These are phyloP conservation scores for Xylariales sp. DNA, from an alignment of 2,329 filamentous ascomycete genomes.

Conservation along the genomic window DNA sequence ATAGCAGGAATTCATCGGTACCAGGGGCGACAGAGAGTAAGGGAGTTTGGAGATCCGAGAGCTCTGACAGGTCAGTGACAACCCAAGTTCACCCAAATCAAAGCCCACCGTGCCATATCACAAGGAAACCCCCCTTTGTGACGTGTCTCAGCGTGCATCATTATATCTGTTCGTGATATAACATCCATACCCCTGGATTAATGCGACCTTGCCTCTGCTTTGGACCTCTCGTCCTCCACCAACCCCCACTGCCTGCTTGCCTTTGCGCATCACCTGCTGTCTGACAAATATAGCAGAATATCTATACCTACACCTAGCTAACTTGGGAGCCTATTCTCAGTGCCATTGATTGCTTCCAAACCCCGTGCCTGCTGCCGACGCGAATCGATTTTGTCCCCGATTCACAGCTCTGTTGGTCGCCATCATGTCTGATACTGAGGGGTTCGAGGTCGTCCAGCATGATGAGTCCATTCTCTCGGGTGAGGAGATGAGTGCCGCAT, in stretches of 20 bases:
- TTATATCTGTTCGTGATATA: slow-evolving; percentile 36
- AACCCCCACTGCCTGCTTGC: slow-evolving; percentile 24
- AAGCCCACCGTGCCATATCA: slow-evolving; percentile 39
- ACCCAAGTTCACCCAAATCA: slow-evolving; percentile 39
- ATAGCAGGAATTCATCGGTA: slow-evolving; percentile 34
- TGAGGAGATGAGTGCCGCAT: slow-evolving; percentile 50
- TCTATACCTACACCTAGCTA: slow-evolving; percentile 27
- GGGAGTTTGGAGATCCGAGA: slow-evolving; percentile 35
- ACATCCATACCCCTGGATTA: slow-evolving; percentile 34
- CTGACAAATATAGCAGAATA: slow-evolving; percentile 20
- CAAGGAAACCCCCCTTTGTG: slow-evolving; percentile 47
- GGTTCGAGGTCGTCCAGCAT: slow-evolving; percentile 58
- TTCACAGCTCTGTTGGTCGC: slow-evolving; percentile 22
- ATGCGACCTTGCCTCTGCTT: slow-evolving; percentile 35
- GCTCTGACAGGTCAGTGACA: slow-evolving; percentile 47
- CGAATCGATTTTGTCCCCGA: background rate
- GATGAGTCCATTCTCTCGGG: slow-evolving; percentile 55
- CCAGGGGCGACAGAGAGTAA: slow-evolving; percentile 20
- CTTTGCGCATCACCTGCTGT: slow-evolving; percentile 31
- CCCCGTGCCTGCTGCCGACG: slow-evolving; percentile 27
- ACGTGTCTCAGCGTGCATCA: slow-evolving; percentile 48
- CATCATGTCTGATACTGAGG: slow-evolving; percentile 62
- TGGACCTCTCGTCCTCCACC: slow-evolving; percentile 25
- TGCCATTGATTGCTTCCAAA: slow-evolving; percentile 24
- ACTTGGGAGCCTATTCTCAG: slow-evolving; percentile 31